Conservation (phyloP, 495 filamentous ascomycete genomes). For the Elaphomyces granulatus region DNA sequence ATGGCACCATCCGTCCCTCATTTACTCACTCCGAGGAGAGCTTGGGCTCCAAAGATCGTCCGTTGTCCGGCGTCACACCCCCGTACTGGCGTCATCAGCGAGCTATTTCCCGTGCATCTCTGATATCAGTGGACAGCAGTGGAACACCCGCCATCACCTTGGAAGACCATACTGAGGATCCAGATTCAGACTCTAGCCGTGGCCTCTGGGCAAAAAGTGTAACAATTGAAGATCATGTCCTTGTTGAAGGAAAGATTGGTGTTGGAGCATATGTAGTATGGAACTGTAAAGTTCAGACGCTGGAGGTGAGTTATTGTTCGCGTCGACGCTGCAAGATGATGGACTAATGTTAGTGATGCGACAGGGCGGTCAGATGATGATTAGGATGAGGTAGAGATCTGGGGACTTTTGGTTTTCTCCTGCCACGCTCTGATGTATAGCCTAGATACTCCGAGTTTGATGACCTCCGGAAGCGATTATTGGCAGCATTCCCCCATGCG, state of each 20-base stretch:
- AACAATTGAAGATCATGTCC: constrained; percentile 48
- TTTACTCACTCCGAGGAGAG: background rate
- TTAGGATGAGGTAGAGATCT: constrained; percentile 39
- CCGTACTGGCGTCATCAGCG: constrained; percentile 40
- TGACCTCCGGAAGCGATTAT: constrained; percentile 41
- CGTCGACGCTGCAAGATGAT: constrained; percentile 3
- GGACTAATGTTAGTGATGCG: constrained; percentile 7
- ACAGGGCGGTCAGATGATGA: constrained; percentile 44
- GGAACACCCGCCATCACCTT: constrained; percentile 41
- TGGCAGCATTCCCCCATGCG: constrained; percentile 50
- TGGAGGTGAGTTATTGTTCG: constrained; percentile 40
- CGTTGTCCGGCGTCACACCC: constrained; percentile 29
- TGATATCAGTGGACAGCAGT: constrained; percentile 25
- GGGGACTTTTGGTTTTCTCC: background rate
- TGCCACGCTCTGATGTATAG: background rate
- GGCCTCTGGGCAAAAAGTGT: constrained; percentile 56
- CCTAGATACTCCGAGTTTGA: constrained; percentile 62
- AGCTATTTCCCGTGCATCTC: constrained; percentile 28
- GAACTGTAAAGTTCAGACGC: constrained; percentile 55
- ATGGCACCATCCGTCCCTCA: constrained; percentile 7
- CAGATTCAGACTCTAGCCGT: constrained; percentile 40
- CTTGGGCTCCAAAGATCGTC: constrained; percentile 6
- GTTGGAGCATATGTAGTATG: constrained; percentile 62
- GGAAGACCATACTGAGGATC: constrained; percentile 57
- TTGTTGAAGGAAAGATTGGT: constrained; percentile 47